Conservation (phyloP, 129 eudicot genomes). For the Logfia minima region DNA sequence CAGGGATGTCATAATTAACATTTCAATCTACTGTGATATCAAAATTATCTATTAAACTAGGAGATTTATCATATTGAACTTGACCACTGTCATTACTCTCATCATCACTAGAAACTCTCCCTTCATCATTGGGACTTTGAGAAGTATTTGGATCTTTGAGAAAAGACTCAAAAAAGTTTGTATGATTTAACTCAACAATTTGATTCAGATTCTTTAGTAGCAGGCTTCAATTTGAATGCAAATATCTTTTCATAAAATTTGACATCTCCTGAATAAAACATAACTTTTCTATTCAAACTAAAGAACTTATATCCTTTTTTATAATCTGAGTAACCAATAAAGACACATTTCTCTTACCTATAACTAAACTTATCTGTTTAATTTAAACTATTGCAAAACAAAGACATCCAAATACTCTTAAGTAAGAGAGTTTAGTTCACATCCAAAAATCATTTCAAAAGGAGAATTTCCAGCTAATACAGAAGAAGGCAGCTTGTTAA, state of each 20-base stretch:
- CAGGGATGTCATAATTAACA: no score
- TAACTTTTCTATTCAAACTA: neutral
- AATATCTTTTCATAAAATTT: neutral
- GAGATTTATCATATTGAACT: no score
- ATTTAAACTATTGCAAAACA: no score
- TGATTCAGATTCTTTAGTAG: no score
- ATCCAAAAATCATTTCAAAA: neutral
- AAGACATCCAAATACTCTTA: no score
- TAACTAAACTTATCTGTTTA: no score
- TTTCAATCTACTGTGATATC: no score
- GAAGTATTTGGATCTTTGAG: no score
- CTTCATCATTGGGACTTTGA: neutral
- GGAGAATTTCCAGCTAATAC: neutral
- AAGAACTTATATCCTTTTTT: neutral
- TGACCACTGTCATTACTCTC: neutral
- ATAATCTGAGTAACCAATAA: neutral
- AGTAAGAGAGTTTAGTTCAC: neutral
- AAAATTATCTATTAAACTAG: no score
- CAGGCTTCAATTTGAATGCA: neutral
- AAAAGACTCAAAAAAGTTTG: neutral
- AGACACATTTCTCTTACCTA: no score
- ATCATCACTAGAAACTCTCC: neutral
- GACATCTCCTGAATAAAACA: neutral
- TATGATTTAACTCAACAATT: no score
- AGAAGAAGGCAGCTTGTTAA: neutral